Percentiles rank a stretch among this genome's conserved stretches.
Conservation (phyloP, 2,329 filamentous ascomycete genomes). For the Metarhizium sp. region DNA sequence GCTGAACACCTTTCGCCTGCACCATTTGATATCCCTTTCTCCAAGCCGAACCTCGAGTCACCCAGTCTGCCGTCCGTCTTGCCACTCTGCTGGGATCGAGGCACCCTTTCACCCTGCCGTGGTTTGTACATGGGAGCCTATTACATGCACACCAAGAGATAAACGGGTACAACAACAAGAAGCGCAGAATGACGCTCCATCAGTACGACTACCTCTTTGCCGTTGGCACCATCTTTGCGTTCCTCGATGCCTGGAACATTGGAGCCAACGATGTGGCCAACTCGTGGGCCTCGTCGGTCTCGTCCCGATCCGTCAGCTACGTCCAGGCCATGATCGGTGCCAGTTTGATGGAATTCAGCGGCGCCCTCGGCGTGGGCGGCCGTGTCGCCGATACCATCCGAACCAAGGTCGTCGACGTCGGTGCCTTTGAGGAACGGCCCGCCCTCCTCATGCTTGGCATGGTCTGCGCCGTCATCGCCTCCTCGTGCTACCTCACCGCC, state of each 20-base stretch:
- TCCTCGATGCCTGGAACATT: constrained; percentile 57
- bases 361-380: constrained; percentile 49
- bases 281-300: constrained; percentile 66
- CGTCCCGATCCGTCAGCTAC: constrained; percentile 55
- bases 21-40: too few species aligned
- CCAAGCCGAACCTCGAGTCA: too few species aligned
- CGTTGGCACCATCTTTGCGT: constrained; percentile 55
- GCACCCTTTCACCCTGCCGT: too few species aligned
- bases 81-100: too few species aligned
- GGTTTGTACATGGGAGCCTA: too few species aligned
- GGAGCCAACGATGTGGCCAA: constrained; percentile 62
- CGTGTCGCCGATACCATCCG: constrained; percentile 50
- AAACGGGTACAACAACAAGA: not conserved
- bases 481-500: constrained; percentile 46
- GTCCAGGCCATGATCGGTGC: constrained; percentile 50
- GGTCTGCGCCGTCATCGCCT: constrained; percentile 44
- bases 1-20: too few species aligned
- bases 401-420: constrained; percentile 45
- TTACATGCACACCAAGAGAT: too few species aligned
- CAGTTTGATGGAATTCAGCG: constrained; percentile 52
- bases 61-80: too few species aligned
- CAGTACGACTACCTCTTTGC: constrained; percentile 56
- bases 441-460: constrained; percentile 49
- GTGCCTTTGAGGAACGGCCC: constrained; percentile 36
- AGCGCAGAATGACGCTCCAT: constrained; percentile 18